A percentile compares a stretch with the other conserved stretches of the same genome.
Conservation (phyloP, 257 asterid species). For the Apocynum venetum region DNA sequence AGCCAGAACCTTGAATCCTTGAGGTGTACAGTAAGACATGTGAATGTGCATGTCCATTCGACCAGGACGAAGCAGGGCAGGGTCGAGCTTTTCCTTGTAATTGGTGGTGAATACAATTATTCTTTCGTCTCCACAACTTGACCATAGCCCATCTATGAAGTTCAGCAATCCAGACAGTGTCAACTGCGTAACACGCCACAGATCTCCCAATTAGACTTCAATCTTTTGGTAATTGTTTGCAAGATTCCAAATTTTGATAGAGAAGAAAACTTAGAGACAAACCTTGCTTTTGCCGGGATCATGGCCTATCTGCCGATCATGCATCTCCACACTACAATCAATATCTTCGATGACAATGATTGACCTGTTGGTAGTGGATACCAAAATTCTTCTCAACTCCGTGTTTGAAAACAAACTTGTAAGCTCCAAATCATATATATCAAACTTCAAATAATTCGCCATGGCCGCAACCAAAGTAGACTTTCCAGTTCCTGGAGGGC, state of each 20-base stretch:
- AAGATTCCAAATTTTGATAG: not conserved
- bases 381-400: slow-evolving; percentile 55
- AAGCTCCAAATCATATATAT: slow-evolving; percentile 71
- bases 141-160: slow-evolving; percentile 82
- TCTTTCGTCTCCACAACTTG: slow-evolving; percentile 73
- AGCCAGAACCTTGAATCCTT: slow-evolving; percentile 58
- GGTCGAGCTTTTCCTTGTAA: slow-evolving; percentile 73
- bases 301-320: slow-evolving; percentile 28
- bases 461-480: slow-evolving; percentile 80
- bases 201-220: not conserved
- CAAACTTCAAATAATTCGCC: slow-evolving; percentile 72
- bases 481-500: slow-evolving; percentile 92
- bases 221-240: no score
- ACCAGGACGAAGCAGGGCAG: slow-evolving; percentile 73
- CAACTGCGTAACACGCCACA: slow-evolving; percentile 27
- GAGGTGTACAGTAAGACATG: slow-evolving; percentile 62
- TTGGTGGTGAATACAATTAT: slow-evolving; percentile 75
- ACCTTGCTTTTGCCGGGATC: slow-evolving; percentile 27
- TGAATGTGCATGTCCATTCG: slow-evolving; percentile 84
- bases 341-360: slow-evolving; percentile 76
- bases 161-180: slow-evolving; percentile 73
- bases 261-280: not conserved
- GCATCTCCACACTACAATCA: slow-evolving; percentile 70
- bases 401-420: slow-evolving; percentile 46
- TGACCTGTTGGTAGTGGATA: slow-evolving; percentile 56